A percentile compares a stretch with the other conserved stretches of the same genome.
phyloP scores from a whole-genome alignment of 768 basidiomycete species.

The Trametes cinnabarina region DNA sequence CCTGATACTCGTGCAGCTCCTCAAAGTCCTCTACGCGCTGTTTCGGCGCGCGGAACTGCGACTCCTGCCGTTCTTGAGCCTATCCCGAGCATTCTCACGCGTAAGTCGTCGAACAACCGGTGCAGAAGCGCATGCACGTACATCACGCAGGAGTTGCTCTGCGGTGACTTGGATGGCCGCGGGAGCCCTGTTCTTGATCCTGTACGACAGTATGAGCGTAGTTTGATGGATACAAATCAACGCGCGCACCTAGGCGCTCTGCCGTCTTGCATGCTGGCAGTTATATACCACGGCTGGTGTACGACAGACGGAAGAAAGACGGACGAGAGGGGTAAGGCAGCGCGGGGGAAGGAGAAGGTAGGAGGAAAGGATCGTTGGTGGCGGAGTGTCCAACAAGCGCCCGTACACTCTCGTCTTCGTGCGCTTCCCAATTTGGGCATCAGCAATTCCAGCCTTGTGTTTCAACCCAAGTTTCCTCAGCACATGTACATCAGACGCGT shows the following conservation, averaged over 20 bases:
- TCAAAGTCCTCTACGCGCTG: constrained; percentile 98
- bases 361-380: too few species aligned
- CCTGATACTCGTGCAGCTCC: constrained; percentile 84
- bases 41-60: constrained; percentile 85
- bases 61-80: constrained; percentile 98
- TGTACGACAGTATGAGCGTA: constrained; percentile 25
- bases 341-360: too few species aligned
- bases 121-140: constrained; percentile 29
- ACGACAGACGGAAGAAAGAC: too few species aligned
- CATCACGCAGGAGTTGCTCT: constrained; percentile 95
- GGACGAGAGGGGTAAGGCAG: too few species aligned
- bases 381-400: too few species aligned
- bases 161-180: constrained; percentile 97
- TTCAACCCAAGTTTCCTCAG: too few species aligned
- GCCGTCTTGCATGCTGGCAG: constrained; percentile 67
- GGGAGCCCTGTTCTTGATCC: constrained; percentile 94
- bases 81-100: constrained; percentile 27
- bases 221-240: neutral
- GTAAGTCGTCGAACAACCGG: neutral
- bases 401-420: too few species aligned
- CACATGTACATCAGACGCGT: too few species aligned
- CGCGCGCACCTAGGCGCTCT: constrained; percentile 64
- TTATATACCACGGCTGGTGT: neutral
- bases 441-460: too few species aligned
- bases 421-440: too few species aligned